Base-by-base conservation (phyloP, 129 eudicot genomes). In the Apium graveolens region DNA sequence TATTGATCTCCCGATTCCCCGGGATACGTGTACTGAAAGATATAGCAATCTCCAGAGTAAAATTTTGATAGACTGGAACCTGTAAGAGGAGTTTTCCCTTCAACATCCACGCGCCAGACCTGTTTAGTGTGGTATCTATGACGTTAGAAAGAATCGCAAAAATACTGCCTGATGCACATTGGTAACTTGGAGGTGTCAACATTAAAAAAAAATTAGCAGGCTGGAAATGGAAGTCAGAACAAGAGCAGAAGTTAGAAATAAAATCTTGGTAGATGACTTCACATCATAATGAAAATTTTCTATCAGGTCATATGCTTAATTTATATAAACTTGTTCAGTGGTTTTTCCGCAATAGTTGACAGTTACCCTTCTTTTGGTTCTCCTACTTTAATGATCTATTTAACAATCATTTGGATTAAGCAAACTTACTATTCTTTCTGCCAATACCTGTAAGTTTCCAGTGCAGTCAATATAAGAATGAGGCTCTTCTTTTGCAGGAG, bases 51-150 rank as follows among this genome's bases (percentile, higher is more conserved):
- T 82, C 97, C 99, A 89, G 90, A 85, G 79, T 87, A 96, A 78
- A 96, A 90, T 79, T 92, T 96, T 77, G 95, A 84, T 88, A 87
- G 96, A 18, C 89, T 96, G 34, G 91, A 12, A 37, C 84, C 88
- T 38, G 89, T 70, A 79, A 96, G 96, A 80, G 84, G 90, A 51
- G 79, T 82, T 84, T 90, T 90, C 46, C 84, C 86, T 80, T 90
- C 83, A 17, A 90, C 97, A 83, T 89, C 84, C 79, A 96, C 91
- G 75, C 91, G 99, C 99, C 99, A 96, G 75, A 92, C 99, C 99
- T 95, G 85, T n/a, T 43, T 44, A 81, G 69, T 53, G 37, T 53
- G 75, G 43, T 73, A 2, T 31, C 39, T 49, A 80, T 72, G 70
- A 63, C 35, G 34, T 38, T 44, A 73, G 41, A 60, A 85, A 31